These are phyloP conservation scores for Cercis canadensis DNA, from an alignment of 306 rosid species.

Conservation along the genomic window DNA sequence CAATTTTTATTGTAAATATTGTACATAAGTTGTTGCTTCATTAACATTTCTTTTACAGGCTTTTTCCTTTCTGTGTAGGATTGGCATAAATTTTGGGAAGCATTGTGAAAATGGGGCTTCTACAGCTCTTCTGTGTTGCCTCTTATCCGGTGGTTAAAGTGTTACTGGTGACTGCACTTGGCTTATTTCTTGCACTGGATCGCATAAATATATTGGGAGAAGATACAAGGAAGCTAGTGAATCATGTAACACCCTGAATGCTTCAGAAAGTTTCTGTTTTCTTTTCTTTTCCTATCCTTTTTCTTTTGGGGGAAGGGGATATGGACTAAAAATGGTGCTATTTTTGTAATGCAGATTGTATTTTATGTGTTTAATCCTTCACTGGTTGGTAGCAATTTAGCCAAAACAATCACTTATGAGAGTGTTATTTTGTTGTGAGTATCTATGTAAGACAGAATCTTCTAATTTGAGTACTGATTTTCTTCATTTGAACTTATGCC, in stretches of 20 bases:
- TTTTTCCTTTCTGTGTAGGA: constrained; percentile 18
- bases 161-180: constrained; percentile 47
- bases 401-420: constrained; percentile 49
- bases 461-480: constrained; percentile 16
- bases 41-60: neutral
- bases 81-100: constrained; percentile 27
- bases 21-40: neutral
- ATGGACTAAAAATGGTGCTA: neutral
- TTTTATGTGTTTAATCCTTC: constrained; percentile 62
- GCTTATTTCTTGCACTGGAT: constrained; percentile 51
- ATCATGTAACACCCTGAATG: constrained; percentile 42
- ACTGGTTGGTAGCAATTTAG: constrained; percentile 53
- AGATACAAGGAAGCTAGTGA: constrained; percentile 52
- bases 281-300: neutral
- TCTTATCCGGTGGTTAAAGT: constrained; percentile 55
- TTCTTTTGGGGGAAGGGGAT: neutral
- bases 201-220: constrained; percentile 48
- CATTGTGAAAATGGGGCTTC: constrained; percentile 42
- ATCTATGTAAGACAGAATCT: neutral
- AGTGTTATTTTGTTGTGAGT: constrained; percentile 51
- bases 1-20: neutral
- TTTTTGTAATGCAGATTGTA: constrained; percentile 46
- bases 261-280: neutral
- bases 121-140: constrained; percentile 51
- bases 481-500: constrained; percentile 16